Evolutionary conservation across 1,284 basidiomycete species (phyloP), one percentile per base, ranked within the genome.

Genomic region (Veloporphyrellus conicus): DNA sequence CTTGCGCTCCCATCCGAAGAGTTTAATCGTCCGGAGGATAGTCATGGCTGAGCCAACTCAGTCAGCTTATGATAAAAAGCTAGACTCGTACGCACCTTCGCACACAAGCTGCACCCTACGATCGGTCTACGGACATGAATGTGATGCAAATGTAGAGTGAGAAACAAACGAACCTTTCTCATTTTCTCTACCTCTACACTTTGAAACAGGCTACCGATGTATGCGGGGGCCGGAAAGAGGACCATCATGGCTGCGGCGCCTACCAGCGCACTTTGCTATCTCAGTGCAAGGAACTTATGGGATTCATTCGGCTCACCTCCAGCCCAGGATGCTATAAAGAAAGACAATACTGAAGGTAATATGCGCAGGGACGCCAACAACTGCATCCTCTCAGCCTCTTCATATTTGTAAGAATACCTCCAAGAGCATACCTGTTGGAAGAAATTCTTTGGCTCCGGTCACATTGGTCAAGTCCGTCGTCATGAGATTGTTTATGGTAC

Each of bases 1-100:
- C 54, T 77, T 74, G 16, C 66, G 65, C 58, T 83, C 81, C 82
- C 82, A 84, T 9, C 78, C 84, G 54, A 87, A 87, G 54, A 87
- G 74, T 66, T 87, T 86, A 64, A 83, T 69, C 73, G 82, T 82
- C 22, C 81, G 68, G n/a, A 79, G 53, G 7, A 78, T 68, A 53
- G 67, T 52, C 58, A 58, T 61, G 10, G 45, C 49, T 54, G 31
- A 79, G 31, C 79, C 2, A 8, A 27, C 29, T 55, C 27, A 55
- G 43, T 18, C 14, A 16, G 23, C n/a, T 5, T 25, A 16, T 10
- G 12, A 32, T 11, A 29, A 48, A 28, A 6, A 15, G 18, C 16
- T 42, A 12, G 12, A 35, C 23, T n/a, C 7, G 7, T 31, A 48
- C 56, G 34, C 31, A 58, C 55, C 47, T 35, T 58, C 56, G 14